These are phyloP conservation scores for Xylariomycetidae sp. DNA, from an alignment of 2,329 filamentous ascomycete genomes.

Conservation along the genomic window DNA sequence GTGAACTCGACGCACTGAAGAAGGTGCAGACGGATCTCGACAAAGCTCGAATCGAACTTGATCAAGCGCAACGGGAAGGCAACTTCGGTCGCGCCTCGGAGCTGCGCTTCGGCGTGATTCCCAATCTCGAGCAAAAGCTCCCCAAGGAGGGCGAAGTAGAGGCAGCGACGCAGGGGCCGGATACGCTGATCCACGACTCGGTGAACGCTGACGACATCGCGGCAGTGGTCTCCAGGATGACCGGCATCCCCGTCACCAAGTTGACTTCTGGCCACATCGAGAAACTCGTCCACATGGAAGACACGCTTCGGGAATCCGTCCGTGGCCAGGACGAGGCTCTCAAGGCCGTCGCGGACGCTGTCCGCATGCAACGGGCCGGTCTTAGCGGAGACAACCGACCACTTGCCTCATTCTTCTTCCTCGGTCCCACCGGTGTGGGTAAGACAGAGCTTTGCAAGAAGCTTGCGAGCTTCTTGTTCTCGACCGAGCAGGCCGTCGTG, in stretches of 20 bases:
- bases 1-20: conserved; percentile 82
- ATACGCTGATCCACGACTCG: conserved; percentile 78
- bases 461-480: conserved; percentile 88
- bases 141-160: conserved; percentile 61
- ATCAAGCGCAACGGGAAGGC: conserved; percentile 78
- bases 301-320: conserved; percentile 74
- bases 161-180: conserved; percentile 27
- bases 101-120: conserved; percentile 82
- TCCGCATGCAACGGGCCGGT: conserved; percentile 88
- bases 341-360: conserved; percentile 83
- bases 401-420: conserved; percentile 93
- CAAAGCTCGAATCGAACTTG: conserved; percentile 75
- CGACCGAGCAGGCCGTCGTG: conserved; percentile 82
- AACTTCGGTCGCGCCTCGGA: conserved; percentile 90
- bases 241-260: conserved; percentile 88
- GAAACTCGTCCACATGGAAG: conserved; percentile 94
- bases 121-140: conserved; percentile 69
- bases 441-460: conserved; percentile 98
- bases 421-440: conserved; percentile 91
- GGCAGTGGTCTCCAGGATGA: conserved; percentile 81
- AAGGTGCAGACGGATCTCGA: conserved; percentile 84
- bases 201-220: conserved; percentile 96
- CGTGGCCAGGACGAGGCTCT: conserved; percentile 93
- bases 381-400: conserved; percentile 88
- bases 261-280: conserved; percentile 90